phyloP scores from a whole-genome alignment of 768 basidiomycete species.

The Lactarius hatsudake region DNA sequence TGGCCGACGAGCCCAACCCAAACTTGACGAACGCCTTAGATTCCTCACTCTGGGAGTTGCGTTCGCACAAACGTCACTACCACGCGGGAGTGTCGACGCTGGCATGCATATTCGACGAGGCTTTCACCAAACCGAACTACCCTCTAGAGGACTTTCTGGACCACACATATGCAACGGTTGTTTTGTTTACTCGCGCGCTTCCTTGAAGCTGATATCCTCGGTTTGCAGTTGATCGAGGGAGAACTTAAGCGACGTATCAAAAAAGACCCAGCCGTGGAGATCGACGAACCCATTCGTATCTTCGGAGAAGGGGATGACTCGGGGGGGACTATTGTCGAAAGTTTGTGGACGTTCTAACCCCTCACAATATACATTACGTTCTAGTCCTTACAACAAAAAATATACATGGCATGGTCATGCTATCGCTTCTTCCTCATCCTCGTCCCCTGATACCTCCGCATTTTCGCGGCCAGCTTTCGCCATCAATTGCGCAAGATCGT shows the following conservation, averaged over 20 bases:
- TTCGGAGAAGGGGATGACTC: conserved; percentile 31
- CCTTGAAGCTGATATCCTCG: conserved; percentile 3
- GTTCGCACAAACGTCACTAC: conserved; percentile 77
- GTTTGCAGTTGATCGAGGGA: conserved; percentile 75
- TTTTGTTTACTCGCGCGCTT: neutral
- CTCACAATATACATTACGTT: conserved; percentile 14
- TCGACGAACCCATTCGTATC: conserved; percentile 29
- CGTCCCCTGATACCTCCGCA: conserved; percentile 93
- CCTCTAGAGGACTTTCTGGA: conserved; percentile 95
- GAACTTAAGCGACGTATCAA: conserved; percentile 78
- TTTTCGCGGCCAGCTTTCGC: conserved; percentile 92
- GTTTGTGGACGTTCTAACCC: conserved; percentile 30
- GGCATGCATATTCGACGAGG: conserved; percentile 80
- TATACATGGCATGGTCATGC: conserved; percentile 4
- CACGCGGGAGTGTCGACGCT: conserved; percentile 84
- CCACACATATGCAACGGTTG: conserved; percentile 82
- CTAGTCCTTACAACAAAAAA: conserved; percentile 1
- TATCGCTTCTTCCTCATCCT: conserved; percentile 59
- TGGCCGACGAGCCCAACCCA: conserved; percentile 65
- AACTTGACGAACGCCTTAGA: conserved; percentile 74
- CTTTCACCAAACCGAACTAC: conserved; percentile 92
- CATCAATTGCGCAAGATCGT: conserved; percentile 96
- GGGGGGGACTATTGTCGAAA: conserved; percentile 36
- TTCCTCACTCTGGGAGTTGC: conserved; percentile 92
- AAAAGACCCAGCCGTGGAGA: conserved; percentile 60